These are phyloP conservation scores for Amaranthus cruentus DNA, from an alignment of 148 eudicot genomes.

Conservation along the genomic window DNA sequence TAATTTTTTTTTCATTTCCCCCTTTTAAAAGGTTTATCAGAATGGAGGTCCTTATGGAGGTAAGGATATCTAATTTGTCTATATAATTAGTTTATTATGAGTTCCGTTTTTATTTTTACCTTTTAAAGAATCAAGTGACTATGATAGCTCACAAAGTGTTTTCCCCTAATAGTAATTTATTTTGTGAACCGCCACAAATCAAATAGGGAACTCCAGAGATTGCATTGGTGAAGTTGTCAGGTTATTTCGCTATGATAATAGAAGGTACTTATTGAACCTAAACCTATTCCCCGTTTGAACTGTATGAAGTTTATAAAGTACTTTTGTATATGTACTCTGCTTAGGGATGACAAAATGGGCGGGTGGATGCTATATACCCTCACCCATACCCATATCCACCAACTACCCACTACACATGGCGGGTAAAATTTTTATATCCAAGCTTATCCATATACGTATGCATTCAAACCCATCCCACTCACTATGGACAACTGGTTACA, in stretches of 20 bases:
- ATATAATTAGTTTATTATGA: background rate
- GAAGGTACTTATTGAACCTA: slow-evolving; percentile 38
- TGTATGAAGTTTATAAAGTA: background rate
- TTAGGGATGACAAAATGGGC: too few species aligned
- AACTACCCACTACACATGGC: too few species aligned
- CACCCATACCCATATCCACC: too few species aligned
- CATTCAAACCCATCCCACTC: too few species aligned
- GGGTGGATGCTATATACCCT: too few species aligned
- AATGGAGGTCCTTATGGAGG: slow-evolving; percentile 57
- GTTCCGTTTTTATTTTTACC: slow-evolving; percentile 1
- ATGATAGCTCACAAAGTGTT: slow-evolving; percentile 3
- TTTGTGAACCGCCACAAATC: slow-evolving; percentile 28
- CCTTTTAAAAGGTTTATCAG: slow-evolving; percentile 40
- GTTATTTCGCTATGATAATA: slow-evolving; percentile 34
- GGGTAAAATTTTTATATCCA: too few species aligned
- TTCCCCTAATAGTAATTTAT: background rate
- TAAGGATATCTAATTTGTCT: slow-evolving; percentile 20
- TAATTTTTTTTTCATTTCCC: slow-evolving; percentile 3
- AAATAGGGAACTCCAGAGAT: slow-evolving; percentile 35
- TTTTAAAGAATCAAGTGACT: slow-evolving; percentile 1
- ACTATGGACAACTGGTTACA: too few species aligned
- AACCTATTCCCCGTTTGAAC: background rate
- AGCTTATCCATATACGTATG: too few species aligned
- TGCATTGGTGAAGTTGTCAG: slow-evolving; percentile 81
- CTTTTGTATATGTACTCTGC: too few species aligned